Evolutionary conservation across 257 asterid species (phyloP).

Genomic region (Buddleja alternifolia): DNA sequence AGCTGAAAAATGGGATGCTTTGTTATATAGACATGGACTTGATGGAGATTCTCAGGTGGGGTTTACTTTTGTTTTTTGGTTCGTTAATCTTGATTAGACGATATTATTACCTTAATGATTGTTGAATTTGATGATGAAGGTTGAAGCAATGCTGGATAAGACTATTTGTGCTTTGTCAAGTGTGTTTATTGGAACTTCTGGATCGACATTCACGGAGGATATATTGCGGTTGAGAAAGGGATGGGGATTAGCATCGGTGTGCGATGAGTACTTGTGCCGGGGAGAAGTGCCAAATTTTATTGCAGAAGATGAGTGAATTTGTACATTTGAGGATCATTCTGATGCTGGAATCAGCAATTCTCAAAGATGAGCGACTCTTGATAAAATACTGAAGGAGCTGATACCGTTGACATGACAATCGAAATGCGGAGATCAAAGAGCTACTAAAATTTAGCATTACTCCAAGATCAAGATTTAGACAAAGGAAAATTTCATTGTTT

Average conservation of each 20-base stretch:
- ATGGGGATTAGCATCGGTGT: slow-evolving; percentile 87
- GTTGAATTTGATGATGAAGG: slow-evolving; percentile 47
- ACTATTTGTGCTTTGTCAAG: slow-evolving; percentile 88
- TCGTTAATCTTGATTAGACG: not conserved
- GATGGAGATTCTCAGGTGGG: slow-evolving; percentile 88
- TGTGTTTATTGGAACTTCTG: slow-evolving; percentile 84
- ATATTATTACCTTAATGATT: not conserved
- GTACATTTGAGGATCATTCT: too few relatives aligned
- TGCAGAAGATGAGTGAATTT: slow-evolving; percentile 71
- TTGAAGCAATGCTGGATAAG: slow-evolving; percentile 98
- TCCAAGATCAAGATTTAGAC: too few relatives aligned
- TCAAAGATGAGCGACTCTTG: too few relatives aligned
- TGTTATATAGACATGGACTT: slow-evolving; percentile 83
- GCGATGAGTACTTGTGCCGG: slow-evolving; percentile 88
- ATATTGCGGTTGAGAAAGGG: slow-evolving; percentile 82
- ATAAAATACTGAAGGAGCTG: too few relatives aligned
- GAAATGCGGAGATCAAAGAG: too few relatives aligned
- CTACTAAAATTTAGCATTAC: too few relatives aligned
- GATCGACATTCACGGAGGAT: slow-evolving; percentile 97
- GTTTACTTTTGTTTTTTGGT: slow-evolving; percentile 9
- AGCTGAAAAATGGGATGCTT: slow-evolving; percentile 99
- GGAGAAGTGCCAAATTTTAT: slow-evolving; percentile 83
- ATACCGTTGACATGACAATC: too few relatives aligned
- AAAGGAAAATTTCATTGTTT: too few relatives aligned
- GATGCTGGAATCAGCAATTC: too few relatives aligned